Conservation (phyloP, 805 yeast species). For the Lachancea quebecensis region DNA sequence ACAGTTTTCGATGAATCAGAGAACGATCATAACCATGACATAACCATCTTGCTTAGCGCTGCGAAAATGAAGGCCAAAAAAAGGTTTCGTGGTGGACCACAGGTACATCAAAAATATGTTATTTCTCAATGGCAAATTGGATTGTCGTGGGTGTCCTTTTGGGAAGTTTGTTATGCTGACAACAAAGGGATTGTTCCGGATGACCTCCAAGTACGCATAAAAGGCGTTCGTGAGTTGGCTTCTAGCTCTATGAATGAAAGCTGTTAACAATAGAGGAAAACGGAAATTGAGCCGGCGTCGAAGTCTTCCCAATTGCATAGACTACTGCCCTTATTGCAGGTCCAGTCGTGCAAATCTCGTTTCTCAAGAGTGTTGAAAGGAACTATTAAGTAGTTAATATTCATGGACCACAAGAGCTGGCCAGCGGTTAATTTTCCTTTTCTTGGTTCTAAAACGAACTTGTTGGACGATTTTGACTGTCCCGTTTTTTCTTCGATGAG, state of each 20-base stretch:
- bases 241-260: background rate
- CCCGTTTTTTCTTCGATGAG: too few relatives aligned
- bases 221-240: background rate
- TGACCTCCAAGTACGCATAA: conserved; percentile 2
- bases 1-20: conserved; percentile 6
- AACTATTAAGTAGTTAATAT: too few relatives aligned
- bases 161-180: conserved; percentile 14
- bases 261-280: too few relatives aligned
- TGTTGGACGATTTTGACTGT: too few relatives aligned
- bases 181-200: conserved; percentile 6
- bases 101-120: conserved; percentile 7
- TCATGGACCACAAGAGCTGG: too few relatives aligned
- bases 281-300: too few relatives aligned
- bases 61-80: conserved; percentile 13
- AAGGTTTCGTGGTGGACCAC: conserved; percentile 7
- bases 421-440: too few relatives aligned
- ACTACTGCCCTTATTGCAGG: too few relatives aligned
- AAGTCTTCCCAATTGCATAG: too few relatives aligned
- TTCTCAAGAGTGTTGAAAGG: too few relatives aligned
- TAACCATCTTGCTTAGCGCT: conserved; percentile 11
- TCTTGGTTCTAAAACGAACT: too few relatives aligned
- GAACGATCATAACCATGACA: conserved; percentile 11
- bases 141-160: conserved; percentile 10
- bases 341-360: too few relatives aligned
- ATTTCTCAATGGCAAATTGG: conserved; percentile 11